Conservation (phyloP, 495 filamentous ascomycete genomes). For the Neurospora sp. region DNA sequence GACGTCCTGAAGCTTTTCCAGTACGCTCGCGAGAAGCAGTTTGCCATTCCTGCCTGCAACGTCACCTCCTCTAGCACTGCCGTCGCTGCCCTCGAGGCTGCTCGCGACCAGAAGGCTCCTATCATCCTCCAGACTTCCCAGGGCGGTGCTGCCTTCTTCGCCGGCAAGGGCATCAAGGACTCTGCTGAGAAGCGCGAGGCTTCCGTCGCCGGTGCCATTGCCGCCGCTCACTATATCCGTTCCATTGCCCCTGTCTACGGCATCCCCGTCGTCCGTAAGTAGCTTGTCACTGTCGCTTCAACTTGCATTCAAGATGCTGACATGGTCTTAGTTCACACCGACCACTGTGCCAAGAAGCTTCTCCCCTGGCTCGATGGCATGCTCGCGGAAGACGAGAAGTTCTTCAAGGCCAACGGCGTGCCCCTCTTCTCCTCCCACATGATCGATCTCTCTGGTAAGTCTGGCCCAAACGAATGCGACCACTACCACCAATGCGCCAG, state of each 20-base stretch:
- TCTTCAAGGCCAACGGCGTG: constrained; percentile 85
- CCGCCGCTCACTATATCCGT: constrained; percentile 90
- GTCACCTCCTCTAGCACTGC: constrained; percentile 88
- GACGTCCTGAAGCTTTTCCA: constrained; percentile 78
- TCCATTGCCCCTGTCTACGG: constrained; percentile 78
- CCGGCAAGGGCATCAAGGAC: constrained; percentile 88
- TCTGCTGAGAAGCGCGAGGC: constrained; percentile 60
- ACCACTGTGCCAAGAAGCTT: constrained; percentile 89
- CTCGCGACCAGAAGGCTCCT: constrained; percentile 75
- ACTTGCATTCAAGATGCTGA: background rate
- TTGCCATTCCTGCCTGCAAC: constrained; percentile 79
- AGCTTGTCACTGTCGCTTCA: constrained; percentile 15
- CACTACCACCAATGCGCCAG: background rate
- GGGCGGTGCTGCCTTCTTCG: constrained; percentile 90
- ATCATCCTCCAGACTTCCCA: constrained; percentile 88
- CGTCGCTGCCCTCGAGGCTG: constrained; percentile 83
- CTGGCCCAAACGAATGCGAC: background rate
- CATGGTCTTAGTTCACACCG: constrained; percentile 23
- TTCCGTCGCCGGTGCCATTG: constrained; percentile 76
- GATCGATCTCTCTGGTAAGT: constrained; percentile 62
- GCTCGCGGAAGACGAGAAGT: constrained; percentile 80
- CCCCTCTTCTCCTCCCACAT: constrained; percentile 95
- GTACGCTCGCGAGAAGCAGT: constrained; percentile 73
- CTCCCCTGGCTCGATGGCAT: constrained; percentile 93
- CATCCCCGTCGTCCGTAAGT: constrained; percentile 85